Evolutionary conservation across 176 grass and related monocot species (phyloP).

Genomic region (Puya raimondii): DNA sequence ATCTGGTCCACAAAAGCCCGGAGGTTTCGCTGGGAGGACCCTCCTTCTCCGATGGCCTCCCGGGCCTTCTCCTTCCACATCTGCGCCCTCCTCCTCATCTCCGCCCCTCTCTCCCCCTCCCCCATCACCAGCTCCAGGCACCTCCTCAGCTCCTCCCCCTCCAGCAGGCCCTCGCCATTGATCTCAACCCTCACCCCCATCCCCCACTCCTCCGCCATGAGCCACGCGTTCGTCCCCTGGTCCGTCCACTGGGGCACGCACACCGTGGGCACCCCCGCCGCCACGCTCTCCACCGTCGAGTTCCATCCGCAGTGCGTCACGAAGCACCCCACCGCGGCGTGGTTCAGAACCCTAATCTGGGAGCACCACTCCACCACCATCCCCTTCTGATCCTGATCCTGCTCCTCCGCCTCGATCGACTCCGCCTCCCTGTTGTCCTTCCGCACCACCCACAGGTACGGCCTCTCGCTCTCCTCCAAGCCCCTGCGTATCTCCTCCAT

Average conservation of each 20-base stretch:
- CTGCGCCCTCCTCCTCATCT: conserved; percentile 37
- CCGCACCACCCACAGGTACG: conserved; percentile 40
- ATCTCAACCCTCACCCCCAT: conserved; percentile 37
- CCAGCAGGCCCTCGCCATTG: conserved; percentile 35
- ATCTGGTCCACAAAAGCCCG: conserved; percentile 29
- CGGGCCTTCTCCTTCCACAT: conserved; percentile 42
- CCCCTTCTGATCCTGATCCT: not conserved
- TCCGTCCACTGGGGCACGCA: conserved; percentile 53
- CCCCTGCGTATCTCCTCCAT: conserved; percentile 27
- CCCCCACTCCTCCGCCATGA: conserved; percentile 41
- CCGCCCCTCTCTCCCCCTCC: conserved; percentile 3
- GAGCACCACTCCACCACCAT: conserved; percentile 76
- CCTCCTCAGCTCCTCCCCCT: conserved; percentile 42
- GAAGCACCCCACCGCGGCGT: conserved; percentile 62
- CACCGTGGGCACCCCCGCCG: conserved; percentile 44
- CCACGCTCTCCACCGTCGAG: conserved; percentile 47
- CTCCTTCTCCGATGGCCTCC: conserved; percentile 19
- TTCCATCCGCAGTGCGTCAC: conserved; percentile 76
- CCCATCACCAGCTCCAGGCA: conserved; percentile 39
- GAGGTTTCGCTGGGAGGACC: conserved; percentile 46
- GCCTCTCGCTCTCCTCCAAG: conserved; percentile 16
- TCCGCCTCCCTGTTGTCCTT: not conserved
- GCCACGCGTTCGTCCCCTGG: conserved; percentile 51
- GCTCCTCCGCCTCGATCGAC: not conserved
- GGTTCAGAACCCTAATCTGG: conserved; percentile 50